Evolutionary conservation across 192 early-diverging fungal genomes (phyloP).

Genomic region (Cladochytrium replicatum): DNA sequence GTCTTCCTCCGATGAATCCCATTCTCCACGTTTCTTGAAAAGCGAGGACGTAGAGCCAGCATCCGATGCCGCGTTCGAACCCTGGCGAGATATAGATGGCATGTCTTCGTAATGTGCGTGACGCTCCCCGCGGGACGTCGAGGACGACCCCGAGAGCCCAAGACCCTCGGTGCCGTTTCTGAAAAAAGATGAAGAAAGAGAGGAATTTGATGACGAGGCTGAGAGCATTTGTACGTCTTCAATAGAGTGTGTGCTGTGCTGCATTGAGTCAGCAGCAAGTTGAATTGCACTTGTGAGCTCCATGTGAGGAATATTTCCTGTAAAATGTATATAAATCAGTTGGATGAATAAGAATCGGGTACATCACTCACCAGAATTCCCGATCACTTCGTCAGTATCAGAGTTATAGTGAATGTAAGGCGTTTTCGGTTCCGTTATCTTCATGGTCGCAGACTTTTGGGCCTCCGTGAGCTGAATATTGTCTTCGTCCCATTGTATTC

Average conservation of each 20-base stretch:
- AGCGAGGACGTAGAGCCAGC: too few species aligned
- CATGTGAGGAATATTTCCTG: constrained; percentile 20
- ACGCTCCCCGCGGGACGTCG: background rate
- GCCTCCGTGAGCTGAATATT: constrained; percentile 79
- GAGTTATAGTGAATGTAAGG: constrained; percentile 86
- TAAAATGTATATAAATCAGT: background rate
- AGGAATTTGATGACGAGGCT: too few species aligned
- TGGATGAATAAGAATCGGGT: background rate
- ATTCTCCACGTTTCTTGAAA: constrained; percentile 36
- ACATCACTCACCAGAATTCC: constrained; percentile 24
- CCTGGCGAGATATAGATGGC: too few species aligned
- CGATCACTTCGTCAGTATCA: constrained; percentile 62
- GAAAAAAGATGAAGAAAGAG: too few species aligned
- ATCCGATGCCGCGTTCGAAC: too few species aligned
- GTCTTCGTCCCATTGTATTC: constrained; percentile 92
- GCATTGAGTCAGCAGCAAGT: background rate
- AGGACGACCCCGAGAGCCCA: background rate
- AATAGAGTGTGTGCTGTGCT: too few species aligned
- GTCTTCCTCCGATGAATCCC: constrained; percentile 39
- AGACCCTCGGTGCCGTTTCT: background rate
- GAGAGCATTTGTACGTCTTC: too few species aligned
- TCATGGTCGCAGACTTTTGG: constrained; percentile 88
- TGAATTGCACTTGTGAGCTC: constrained; percentile 23
- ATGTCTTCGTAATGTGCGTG: too few species aligned
- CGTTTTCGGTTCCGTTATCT: constrained; percentile 92